Percentiles rank a stretch among this genome's conserved stretches.
Conservation (phyloP, 2,329 filamentous ascomycete species). For the Claviceps capensis region DNA sequence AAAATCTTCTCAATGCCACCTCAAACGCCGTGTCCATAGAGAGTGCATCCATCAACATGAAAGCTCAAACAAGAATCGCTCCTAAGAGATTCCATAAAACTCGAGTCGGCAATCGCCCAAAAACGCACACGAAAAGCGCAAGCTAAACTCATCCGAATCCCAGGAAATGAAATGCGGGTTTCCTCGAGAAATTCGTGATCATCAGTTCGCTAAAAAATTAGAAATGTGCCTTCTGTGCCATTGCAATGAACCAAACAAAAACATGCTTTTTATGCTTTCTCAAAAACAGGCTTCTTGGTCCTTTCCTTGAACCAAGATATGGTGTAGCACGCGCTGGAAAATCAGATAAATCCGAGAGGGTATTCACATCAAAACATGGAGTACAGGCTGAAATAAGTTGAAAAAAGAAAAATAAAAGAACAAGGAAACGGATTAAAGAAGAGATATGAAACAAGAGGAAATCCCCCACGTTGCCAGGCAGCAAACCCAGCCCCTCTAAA, state of each 20-base stretch:
- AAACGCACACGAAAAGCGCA: not conserved
- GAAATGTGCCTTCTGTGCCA: constrained; percentile 1
- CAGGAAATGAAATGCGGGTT: constrained; percentile 1
- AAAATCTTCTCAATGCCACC: not conserved
- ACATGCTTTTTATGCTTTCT: constrained; percentile 1
- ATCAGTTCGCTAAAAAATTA: not conserved
- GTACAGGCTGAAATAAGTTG: not conserved
- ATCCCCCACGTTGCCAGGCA: not conserved
- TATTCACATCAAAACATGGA: constrained; percentile 5
- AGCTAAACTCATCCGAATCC: not conserved
- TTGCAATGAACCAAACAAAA: constrained; percentile 3
- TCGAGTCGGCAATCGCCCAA: not conserved
- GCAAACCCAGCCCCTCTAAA: not conserved
- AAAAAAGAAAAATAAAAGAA: not conserved
- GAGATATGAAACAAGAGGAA: not conserved
- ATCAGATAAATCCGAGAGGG: constrained; percentile 8
- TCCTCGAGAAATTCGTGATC: not conserved
- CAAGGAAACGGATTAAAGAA: not conserved
- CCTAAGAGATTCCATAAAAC: too few species aligned
- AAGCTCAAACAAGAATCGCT: too few species aligned
- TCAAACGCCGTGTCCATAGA: constrained; percentile 5
- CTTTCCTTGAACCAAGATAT: constrained; percentile 8
- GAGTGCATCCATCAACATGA: not conserved
- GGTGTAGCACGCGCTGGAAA: constrained; percentile 8
- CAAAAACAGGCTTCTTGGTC: not conserved